Percentiles rank a stretch among this genome's conserved stretches.
Conservation (phyloP, 169 alveolate species). For the Plasmodium berghei region DNA sequence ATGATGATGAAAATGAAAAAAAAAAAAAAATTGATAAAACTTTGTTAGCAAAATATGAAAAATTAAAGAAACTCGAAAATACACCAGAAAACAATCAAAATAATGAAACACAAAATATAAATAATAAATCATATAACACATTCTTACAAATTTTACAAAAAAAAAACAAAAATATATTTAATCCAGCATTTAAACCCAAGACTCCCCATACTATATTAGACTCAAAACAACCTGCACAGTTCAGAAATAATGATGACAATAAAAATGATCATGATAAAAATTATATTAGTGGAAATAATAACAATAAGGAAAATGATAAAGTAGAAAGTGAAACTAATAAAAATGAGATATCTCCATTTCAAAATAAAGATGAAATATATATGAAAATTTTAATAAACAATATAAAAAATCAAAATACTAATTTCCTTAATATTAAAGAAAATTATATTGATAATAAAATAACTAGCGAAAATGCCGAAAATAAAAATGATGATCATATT, state of each 20-base stretch:
- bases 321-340: not conserved
- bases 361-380: conserved; percentile 38
- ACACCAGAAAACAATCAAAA: not conserved
- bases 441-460: not conserved
- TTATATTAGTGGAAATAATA: not conserved
- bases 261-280: not conserved
- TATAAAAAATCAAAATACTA: conserved; percentile 24
- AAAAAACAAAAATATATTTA: conserved; percentile 3
- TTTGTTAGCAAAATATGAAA: not conserved
- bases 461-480: not conserved
- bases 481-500: not conserved
- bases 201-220: too few species aligned
- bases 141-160: conserved; percentile 48
- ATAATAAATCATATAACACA: conserved; percentile 12
- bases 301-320: not conserved
- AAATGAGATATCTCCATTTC: not conserved
- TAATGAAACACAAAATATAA: not conserved
- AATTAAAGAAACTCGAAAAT: not conserved
- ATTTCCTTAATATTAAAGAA: not conserved
- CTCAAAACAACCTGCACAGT: not conserved
- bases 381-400: conserved; percentile 27
- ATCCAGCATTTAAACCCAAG: too few species aligned
- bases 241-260: not conserved
- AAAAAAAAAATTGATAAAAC: conserved; percentile 7
- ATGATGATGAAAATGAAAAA: conserved; percentile 7